Evolutionary conservation across 129 eudicot genomes (phyloP).

Genomic region (Centrapalus pauciflorus): DNA sequence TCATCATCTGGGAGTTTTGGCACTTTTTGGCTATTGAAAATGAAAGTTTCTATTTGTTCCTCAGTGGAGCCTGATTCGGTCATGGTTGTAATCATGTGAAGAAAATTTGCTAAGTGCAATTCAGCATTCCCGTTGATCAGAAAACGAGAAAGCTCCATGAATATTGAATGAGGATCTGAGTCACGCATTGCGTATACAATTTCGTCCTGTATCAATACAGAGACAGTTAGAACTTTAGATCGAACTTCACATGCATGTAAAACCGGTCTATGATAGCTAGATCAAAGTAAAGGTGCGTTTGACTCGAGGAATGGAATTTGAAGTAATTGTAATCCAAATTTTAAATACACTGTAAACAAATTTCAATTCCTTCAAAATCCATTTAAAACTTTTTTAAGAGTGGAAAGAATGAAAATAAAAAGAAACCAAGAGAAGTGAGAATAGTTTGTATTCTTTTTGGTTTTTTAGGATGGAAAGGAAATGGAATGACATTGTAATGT

Average conservation of each 20-base stretch:
- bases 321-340: too few relatives aligned
- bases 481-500: too few relatives aligned
- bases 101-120: conserved; percentile 73
- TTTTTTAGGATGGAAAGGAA: too few relatives aligned
- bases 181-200: conserved; percentile 44
- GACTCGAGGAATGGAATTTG: too few relatives aligned
- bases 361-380: too few relatives aligned
- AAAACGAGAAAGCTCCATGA: conserved; percentile 64
- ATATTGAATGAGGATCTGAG: conserved; percentile 60
- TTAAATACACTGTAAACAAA: too few relatives aligned
- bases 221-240: background rate
- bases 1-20: conserved; percentile 57
- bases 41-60: conserved; percentile 58
- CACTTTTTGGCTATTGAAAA: conserved; percentile 62
- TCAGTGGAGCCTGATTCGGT: conserved; percentile 64
- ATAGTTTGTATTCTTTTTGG: too few relatives aligned
- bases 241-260: background rate
- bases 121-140: conserved; percentile 47
- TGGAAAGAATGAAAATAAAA: too few relatives aligned
- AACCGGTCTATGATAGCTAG: too few relatives aligned
- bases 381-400: too few relatives aligned
- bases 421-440: too few relatives aligned
- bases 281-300: too few relatives aligned
- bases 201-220: conserved; percentile 17
- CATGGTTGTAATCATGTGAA: conserved; percentile 69